Conservation (phyloP, 202 grass and related monocot species). For the Setaria italica region DNA sequence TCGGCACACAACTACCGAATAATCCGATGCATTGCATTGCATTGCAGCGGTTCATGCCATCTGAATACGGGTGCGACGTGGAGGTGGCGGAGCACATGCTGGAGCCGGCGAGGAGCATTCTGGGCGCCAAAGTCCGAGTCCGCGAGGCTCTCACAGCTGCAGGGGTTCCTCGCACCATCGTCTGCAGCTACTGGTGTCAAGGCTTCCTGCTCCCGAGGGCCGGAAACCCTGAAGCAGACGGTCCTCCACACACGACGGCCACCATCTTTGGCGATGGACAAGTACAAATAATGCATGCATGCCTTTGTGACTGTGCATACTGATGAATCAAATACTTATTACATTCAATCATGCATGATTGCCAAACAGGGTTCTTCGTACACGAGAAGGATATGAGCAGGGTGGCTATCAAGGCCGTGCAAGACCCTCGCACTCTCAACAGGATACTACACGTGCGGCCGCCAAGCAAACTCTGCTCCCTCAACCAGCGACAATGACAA, state of each 20-base stretch:
- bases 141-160: slow-evolving; percentile 12
- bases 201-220: slow-evolving; percentile 26
- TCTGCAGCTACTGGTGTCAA: slow-evolving; percentile 46
- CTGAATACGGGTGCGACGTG: slow-evolving; percentile 42
- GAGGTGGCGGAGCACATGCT: not conserved
- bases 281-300: not conserved
- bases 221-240: not conserved
- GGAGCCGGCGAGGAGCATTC: slow-evolving; percentile 15
- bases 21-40: too few relatives aligned
- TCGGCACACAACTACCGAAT: too few relatives aligned
- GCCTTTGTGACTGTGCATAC: too few relatives aligned
- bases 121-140: slow-evolving; percentile 14
- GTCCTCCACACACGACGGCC: not conserved
- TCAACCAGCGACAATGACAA: not conserved
- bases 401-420: slow-evolving; percentile 44
- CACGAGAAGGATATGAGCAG: slow-evolving; percentile 50
- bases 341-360: too few relatives aligned
- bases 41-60: slow-evolving; percentile 19
- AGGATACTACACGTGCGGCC: slow-evolving; percentile 53
- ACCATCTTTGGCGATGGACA: slow-evolving; percentile 46
- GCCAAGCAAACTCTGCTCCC: slow-evolving; percentile 26
- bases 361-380: slow-evolving; percentile 12
- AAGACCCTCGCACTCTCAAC: slow-evolving; percentile 52
- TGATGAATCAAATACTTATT: too few relatives aligned
- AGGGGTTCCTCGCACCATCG: slow-evolving; percentile 53